Percentiles rank a stretch among this genome's conserved stretches.
Conservation (phyloP, 164 flowering plant species). For the Macadamia tetraphylla region DNA sequence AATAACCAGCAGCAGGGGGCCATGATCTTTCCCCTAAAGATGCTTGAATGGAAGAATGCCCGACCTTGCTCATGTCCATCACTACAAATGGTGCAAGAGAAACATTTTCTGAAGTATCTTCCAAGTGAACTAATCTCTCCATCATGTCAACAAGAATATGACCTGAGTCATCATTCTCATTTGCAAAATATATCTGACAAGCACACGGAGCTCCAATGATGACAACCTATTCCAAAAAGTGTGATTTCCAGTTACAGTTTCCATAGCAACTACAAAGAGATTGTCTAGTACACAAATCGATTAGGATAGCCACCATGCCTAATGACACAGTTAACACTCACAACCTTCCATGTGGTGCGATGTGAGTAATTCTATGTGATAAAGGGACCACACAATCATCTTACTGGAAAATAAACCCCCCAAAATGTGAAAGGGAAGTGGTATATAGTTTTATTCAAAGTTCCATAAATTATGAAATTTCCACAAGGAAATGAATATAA, state of each 20-base stretch:
- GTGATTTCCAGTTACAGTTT: conserved; percentile 6
- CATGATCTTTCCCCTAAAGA: conserved; percentile 97
- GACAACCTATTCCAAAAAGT: conserved; percentile 62
- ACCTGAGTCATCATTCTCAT: conserved; percentile 67
- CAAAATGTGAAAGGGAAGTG: too few species aligned
- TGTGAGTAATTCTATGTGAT: too few species aligned
- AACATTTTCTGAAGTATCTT: conserved; percentile 69
- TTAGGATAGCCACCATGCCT: too few species aligned
- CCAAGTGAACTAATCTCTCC: conserved; percentile 73
- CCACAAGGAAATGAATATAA: too few species aligned
- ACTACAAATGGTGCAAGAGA: conserved; percentile 90
- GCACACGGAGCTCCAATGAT: conserved; percentile 71
- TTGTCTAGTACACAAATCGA: too few species aligned
- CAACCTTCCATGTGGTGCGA: too few species aligned
- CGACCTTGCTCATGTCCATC: conserved; percentile 91
- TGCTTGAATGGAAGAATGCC: conserved; percentile 93
- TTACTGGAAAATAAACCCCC: too few species aligned
- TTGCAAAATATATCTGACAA: conserved; percentile 78
- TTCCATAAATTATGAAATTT: too few species aligned
- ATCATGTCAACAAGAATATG: conserved; percentile 76
- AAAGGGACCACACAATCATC: too few species aligned
- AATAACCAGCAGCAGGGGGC: conserved; percentile 99
- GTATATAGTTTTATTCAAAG: too few species aligned
- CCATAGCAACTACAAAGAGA: neutral
- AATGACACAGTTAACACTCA: too few species aligned